A percentile compares a stretch with the other conserved stretches of the same genome.
phyloP scores from a whole-genome alignment of 805 yeast species.

The Isabelozyma pseudorhagii region DNA sequence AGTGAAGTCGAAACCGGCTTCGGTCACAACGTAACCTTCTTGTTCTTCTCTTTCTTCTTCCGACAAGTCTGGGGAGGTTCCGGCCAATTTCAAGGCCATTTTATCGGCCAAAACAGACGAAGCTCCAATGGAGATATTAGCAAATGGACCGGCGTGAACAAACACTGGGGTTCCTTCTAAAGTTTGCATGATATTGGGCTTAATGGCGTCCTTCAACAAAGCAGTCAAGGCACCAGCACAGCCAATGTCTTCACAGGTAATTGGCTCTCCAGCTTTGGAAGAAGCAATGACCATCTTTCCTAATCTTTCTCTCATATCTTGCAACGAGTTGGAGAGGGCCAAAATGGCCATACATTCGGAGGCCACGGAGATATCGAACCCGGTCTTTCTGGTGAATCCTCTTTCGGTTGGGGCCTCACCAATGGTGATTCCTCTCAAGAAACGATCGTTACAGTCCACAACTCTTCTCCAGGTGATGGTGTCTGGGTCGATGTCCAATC shows the following conservation, averaged over 20 bases:
- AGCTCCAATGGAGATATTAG: constrained; percentile 85
- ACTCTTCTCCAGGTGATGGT: constrained; percentile 81
- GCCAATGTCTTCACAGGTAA: constrained; percentile 81
- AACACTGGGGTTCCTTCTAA: constrained; percentile 86
- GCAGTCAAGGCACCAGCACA: constrained; percentile 87
- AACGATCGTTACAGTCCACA: constrained; percentile 81
- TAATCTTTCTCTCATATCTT: constrained; percentile 70
- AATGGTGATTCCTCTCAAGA: constrained; percentile 71
- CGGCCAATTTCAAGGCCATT: constrained; percentile 76
- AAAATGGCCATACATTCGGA: constrained; percentile 84
- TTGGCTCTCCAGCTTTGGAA: constrained; percentile 63
- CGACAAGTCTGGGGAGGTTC: constrained; percentile 49
- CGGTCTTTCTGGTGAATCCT: constrained; percentile 68
- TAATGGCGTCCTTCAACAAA: constrained; percentile 73
- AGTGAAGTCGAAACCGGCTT: constrained; percentile 87
- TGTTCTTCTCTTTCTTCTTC: constrained; percentile 44
- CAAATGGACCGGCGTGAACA: constrained; percentile 88
- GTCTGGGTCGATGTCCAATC: constrained; percentile 74
- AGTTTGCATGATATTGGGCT: constrained; percentile 85
- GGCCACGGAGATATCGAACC: constrained; percentile 83
- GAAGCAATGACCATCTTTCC: constrained; percentile 76
- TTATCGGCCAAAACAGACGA: constrained; percentile 80
- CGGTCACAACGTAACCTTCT: constrained; percentile 78
- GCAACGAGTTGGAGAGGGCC: constrained; percentile 67
- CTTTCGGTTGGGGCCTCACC: constrained; percentile 83